Conservation (phyloP, 2,329 filamentous ascomycete species). For the Epichloe glyceriae region DNA sequence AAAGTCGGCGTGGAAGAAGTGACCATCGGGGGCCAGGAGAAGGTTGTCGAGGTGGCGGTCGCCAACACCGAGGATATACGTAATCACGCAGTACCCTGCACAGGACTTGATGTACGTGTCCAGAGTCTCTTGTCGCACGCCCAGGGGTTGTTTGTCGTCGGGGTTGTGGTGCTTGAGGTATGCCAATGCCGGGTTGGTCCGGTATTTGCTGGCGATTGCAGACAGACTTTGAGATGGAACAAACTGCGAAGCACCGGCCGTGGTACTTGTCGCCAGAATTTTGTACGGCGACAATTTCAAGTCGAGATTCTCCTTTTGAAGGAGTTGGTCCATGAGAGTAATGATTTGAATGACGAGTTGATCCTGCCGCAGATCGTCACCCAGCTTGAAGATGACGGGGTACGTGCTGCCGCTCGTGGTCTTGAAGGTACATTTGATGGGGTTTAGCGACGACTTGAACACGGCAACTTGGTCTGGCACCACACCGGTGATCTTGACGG, state of each 20-base stretch:
- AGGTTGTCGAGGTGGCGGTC: constrained; percentile 95
- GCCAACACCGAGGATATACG: constrained; percentile 90
- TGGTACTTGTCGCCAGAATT: constrained; percentile 83
- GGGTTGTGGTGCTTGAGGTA: constrained; percentile 87
- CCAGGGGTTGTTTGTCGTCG: constrained; percentile 66
- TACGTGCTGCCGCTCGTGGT: constrained; percentile 67
- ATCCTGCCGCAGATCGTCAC: constrained; percentile 91
- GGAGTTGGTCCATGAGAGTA: constrained; percentile 88
- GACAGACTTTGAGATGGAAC: constrained; percentile 77
- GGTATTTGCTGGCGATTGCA: constrained; percentile 72
- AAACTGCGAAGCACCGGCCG: constrained; percentile 85
- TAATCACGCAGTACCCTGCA: constrained; percentile 96
- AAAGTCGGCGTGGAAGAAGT: constrained; percentile 98
- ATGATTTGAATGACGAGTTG: constrained; percentile 96
- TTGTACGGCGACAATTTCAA: constrained; percentile 92
- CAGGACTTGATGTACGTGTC: constrained; percentile 94
- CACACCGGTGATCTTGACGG: constrained; percentile 64
- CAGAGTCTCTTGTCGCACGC: constrained; percentile 81
- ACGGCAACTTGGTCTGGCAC: constrained; percentile 76
- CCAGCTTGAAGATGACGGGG: constrained; percentile 92
- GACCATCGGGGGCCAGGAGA: constrained; percentile 73
- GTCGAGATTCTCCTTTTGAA: constrained; percentile 93
- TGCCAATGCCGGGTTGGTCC: constrained; percentile 56
- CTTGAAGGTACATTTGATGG: constrained; percentile 82
- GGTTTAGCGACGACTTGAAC: constrained; percentile 89